phyloP scores from a whole-genome alignment of 139 green algal species.

The Chlorella sp. region DNA sequence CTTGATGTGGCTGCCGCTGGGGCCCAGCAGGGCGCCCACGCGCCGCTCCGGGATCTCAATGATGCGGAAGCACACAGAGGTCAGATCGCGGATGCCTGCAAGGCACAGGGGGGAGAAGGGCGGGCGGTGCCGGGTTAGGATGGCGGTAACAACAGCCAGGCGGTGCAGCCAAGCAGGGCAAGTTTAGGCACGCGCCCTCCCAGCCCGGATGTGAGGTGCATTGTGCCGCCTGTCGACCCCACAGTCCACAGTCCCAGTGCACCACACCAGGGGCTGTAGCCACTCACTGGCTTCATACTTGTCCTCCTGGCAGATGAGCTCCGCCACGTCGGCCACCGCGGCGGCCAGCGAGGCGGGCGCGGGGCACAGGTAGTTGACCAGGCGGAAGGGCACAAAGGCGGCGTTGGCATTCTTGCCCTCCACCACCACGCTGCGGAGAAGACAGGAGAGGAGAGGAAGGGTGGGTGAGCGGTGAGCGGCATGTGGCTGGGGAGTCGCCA shows the following conservation, averaged over 20 bases:
- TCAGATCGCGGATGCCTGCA: constrained; percentile 40
- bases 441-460: no score
- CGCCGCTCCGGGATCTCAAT: constrained; percentile 36
- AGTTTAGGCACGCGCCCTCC: no score
- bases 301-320: constrained; percentile 34
- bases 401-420: constrained; percentile 40
- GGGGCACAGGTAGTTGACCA: constrained; percentile 30
- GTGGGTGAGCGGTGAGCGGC: no score
- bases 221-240: no score
- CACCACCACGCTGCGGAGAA: constrained; percentile 31
- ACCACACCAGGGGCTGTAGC: no score
- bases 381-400: constrained; percentile 49
- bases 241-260: no score
- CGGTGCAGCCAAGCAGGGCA: no score
- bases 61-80: constrained; percentile 40
- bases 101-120: neutral
- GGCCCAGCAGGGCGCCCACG: constrained; percentile 46
- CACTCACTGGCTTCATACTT: constrained; percentile 26
- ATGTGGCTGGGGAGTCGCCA: no score
- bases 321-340: constrained; percentile 32
- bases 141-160: neutral
- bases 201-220: no score
- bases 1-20: constrained; percentile 41
- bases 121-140: no score
- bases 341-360: constrained; percentile 1